Percentiles rank a stretch among this genome's conserved stretches.
Conservation (phyloP, 768 basidiomycete genomes). For the Paxillus rubicundulus region DNA sequence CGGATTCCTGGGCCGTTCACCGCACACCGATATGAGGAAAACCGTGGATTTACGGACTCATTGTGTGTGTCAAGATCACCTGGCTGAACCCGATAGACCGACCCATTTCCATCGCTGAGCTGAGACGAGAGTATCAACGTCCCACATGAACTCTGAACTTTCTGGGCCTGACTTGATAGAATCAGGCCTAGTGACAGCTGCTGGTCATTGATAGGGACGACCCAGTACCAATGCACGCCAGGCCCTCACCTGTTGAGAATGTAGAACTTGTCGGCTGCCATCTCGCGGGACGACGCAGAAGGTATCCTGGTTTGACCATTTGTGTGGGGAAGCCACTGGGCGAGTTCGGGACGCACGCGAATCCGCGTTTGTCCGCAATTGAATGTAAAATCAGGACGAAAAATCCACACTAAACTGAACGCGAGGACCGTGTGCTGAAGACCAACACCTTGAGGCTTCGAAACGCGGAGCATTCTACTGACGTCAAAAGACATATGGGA, state of each 20-base stretch:
- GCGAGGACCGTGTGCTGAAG: slow-evolving; percentile 19
- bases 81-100: background rate
- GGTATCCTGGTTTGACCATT: background rate
- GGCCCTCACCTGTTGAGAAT: background rate
- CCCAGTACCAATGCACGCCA: too few relatives aligned
- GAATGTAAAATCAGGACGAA: slow-evolving; percentile 19
- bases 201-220: background rate
- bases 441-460: slow-evolving; percentile 16
- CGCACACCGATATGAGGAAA: background rate
- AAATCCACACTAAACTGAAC: slow-evolving; percentile 21
- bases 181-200: background rate
- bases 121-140: background rate
- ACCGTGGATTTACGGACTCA: slow-evolving; percentile 11
- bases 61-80: slow-evolving; percentile 5
- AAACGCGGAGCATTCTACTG: slow-evolving; percentile 5
- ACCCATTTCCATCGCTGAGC: background rate
- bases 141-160: too few relatives aligned
- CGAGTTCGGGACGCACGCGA: background rate
- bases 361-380: background rate
- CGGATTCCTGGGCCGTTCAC: slow-evolving; percentile 11
- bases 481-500: slow-evolving; percentile 13
- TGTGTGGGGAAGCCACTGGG: background rate
- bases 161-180: background rate
- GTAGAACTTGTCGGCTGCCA: background rate
- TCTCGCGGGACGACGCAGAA: too few relatives aligned